Evolutionary conservation across 352 stramenopile genomes (phyloP), one percentile per base, ranked within the genome.

Genomic region (Pythium diclinum): DNA sequence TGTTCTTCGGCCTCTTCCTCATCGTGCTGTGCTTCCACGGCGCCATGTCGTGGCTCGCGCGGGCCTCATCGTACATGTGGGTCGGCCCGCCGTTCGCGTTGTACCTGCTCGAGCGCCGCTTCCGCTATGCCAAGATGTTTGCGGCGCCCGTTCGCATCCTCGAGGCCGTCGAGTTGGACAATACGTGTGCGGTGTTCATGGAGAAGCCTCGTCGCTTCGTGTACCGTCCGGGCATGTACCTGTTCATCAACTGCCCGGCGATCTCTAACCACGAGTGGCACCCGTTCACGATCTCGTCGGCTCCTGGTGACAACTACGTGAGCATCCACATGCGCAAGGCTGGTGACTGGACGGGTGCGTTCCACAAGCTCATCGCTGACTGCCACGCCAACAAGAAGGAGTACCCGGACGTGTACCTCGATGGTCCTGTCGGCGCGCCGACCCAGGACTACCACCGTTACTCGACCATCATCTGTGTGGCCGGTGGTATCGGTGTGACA

Each of bases 281-380:
- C 57, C 90, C 91, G 49, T 97, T 97, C 74, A 97, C 87, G 11
- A 89, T 97, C 59, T 95, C 88, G 30, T 95, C 85, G 14, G 87
- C 88, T 38, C 89, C 89, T 21, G 71, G 70, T 0, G 87, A 96
- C 74, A 88, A 92, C 54, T 92, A 91, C 56, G 69, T 94, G 40
- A 90, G 80, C 52, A 76, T 94, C 28, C 83, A 92, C 76, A 91
- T 94, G 19, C 83, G 79, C 54, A 81, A 78, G 3, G 80, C 78
- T 33, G 84, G 87, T 52, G 85, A 93, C 51, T 94, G 82, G 84
- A 94, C 83, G 3, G 51, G 77, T 52, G 80, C 78, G 1, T 73
- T 96, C 54, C 72, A 73, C 21, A 71, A 77, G 2, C 59, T 91
- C 6, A 87, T 92, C 30, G 59, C 69, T 0, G 78, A 89, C 59